Evolutionary conservation across 495 filamentous ascomycete genomes (phyloP), one percentile per base, ranked within the genome.

Genomic region (Penicillium riverlandense): DNA sequence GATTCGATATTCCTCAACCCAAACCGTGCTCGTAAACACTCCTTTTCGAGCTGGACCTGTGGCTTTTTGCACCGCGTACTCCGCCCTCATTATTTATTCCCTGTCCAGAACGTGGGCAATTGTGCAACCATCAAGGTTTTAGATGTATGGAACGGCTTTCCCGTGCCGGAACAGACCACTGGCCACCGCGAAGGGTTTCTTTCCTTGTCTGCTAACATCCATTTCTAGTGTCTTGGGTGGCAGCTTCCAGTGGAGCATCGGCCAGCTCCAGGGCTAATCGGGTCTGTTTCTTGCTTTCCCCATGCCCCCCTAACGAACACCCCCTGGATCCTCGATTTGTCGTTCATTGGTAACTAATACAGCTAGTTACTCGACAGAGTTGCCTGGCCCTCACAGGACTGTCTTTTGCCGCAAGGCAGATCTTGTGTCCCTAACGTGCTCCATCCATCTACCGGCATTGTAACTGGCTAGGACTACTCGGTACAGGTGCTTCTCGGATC

Each of bases 301-400:
- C 63, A 61, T 64, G 49, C 31, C 39, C 40, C 63, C 55, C 57
- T 61, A 62, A 65, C 54, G 59, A 69, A 69, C 65, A 57, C 61
- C 65, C 63, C 63, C 62, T 57, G 51, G 47, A 37, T 12, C 2
- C 6, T 15, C 47, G 48, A 37, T 40, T 39, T 45, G 42, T 41
- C 40, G 45, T 39, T 47, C 40, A 37, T 32, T 22, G 22, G 22
- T 22, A 22, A 22, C 22, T 22, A 22, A 22, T 4, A 4, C 22
- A 22, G 4, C 6, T 3, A 22, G 4, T 3, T 22, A 22, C 4
- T 22, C 22, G 22, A 22, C 22, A 22, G 22, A 22, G 2, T 3
- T 22, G 22, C 0, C 22, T 22, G 22, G 22, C 22, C 22, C 22
- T 22, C 22, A 22, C 22, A 22, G 2, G 47, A 53, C 43, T 35